phyloP scores from a whole-genome alignment of 163 green algal genomes.

The Prototheca cutis region DNA sequence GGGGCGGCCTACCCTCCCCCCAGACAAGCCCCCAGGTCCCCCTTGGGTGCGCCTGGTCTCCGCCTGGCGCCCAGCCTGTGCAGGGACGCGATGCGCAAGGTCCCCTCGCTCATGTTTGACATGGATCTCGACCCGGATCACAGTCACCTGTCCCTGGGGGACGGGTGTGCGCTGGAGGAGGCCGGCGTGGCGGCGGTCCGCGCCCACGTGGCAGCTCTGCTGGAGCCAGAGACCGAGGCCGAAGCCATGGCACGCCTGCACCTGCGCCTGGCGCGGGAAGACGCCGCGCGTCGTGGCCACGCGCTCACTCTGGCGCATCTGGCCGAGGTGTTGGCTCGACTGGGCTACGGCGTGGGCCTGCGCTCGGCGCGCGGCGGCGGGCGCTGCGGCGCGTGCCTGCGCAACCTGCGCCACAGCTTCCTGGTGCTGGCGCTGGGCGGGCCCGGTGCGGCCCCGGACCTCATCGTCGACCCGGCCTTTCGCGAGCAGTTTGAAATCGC shows the following conservation, averaged over 20 bases:
- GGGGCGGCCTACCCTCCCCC: background rate
- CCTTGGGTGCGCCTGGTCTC: background rate
- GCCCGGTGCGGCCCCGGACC: background rate
- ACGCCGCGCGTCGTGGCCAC: slow-evolving; percentile 10
- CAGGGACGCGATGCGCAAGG: background rate
- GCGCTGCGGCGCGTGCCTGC: slow-evolving; percentile 52
- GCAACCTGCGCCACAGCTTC: slow-evolving; percentile 64
- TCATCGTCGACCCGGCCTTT: slow-evolving; percentile 48
- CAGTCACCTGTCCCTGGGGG: background rate
- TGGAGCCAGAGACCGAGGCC: slow-evolving; percentile 16
- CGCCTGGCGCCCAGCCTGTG: background rate
- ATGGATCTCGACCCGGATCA: slow-evolving; percentile 21
- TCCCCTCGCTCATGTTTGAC: slow-evolving; percentile 33
- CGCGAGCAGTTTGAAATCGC: slow-evolving; percentile 55
- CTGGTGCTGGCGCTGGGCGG: slow-evolving; percentile 24
- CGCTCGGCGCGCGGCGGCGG: slow-evolving; percentile 54
- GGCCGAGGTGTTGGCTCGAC: slow-evolving; percentile 32
- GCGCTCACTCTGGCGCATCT: slow-evolving; percentile 20
- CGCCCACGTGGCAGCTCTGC: slow-evolving; percentile 7
- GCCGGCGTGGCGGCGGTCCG: background rate
- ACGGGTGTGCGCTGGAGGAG: background rate
- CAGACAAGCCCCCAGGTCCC: background rate
- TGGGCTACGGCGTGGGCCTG: slow-evolving; percentile 45
- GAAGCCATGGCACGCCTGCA: slow-evolving; percentile 28
- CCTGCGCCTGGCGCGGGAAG: slow-evolving; percentile 20